Percentiles rank a stretch among this genome's conserved stretches.
Evolutionary conservation across 2,329 filamentous ascomycete genomes (phyloP).

Genomic region (Xylaria sp.): DNA sequence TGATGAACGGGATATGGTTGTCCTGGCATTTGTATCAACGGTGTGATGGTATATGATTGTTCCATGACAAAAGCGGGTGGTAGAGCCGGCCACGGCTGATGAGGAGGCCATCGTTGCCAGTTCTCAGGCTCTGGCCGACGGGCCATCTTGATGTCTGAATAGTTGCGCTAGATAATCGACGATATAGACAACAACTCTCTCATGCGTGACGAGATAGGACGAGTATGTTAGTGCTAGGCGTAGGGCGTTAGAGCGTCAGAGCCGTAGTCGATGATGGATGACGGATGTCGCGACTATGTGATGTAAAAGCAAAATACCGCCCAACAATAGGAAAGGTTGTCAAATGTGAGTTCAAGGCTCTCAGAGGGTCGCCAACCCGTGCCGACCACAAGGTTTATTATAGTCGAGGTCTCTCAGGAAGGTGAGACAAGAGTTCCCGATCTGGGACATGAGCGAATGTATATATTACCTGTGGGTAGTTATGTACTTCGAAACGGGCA

Average conservation of each 20-base stretch:
- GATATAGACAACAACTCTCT: constrained; percentile 22
- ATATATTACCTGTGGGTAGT: constrained; percentile 37
- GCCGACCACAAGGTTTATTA: constrained; percentile 37
- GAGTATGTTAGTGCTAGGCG: constrained; percentile 1
- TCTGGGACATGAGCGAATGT: constrained; percentile 43
- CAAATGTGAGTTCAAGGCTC: constrained; percentile 15
- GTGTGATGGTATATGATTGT: constrained; percentile 57
- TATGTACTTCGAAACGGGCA: constrained; percentile 34
- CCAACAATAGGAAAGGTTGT: constrained; percentile 36
- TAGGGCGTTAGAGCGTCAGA: background rate
- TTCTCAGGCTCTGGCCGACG: constrained; percentile 41
- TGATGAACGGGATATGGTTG: constrained; percentile 34
- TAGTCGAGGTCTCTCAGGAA: constrained; percentile 38
- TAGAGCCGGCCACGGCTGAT: constrained; percentile 59
- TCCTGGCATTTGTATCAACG: constrained; percentile 55
- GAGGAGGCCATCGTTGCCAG: constrained; percentile 68
- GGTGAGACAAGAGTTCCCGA: constrained; percentile 31
- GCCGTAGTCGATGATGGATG: constrained; percentile 19
- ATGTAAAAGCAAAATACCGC: constrained; percentile 39
- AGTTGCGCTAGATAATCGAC: constrained; percentile 9
- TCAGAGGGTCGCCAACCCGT: constrained; percentile 23
- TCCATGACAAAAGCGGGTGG: constrained; percentile 61
- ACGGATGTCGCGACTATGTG: constrained; percentile 22
- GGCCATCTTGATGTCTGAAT: constrained; percentile 30
- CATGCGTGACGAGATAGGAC: constrained; percentile 17